Conservation (phyloP, 257 asterid species). For the Nicotiana sylvestris region DNA sequence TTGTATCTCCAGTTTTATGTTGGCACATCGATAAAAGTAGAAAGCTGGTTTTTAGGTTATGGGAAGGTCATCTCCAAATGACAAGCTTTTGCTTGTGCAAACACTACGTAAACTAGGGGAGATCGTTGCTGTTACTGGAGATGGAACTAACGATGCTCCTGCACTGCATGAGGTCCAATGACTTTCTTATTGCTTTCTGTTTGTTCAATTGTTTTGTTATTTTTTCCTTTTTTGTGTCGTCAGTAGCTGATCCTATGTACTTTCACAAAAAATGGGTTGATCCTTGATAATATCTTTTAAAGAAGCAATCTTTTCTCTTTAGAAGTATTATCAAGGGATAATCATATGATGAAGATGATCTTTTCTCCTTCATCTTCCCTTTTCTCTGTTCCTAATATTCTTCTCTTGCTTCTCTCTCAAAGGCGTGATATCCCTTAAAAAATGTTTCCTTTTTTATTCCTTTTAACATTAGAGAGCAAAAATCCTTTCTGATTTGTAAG, state of each 20-base stretch:
- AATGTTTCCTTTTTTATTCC: neutral
- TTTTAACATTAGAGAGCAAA: neutral
- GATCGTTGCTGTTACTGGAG: slow-evolving; percentile 95
- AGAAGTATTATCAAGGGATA: no score
- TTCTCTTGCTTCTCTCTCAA: neutral
- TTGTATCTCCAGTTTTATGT: slow-evolving; percentile 9
- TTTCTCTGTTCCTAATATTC: neutral
- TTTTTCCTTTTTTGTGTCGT: neutral
- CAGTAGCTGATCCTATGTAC: neutral
- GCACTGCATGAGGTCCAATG: slow-evolving; percentile 88
- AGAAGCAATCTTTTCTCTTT: no score
- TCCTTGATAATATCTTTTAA: neutral
- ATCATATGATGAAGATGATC: neutral
- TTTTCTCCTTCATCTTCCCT: neutral
- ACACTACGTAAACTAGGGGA: slow-evolving; percentile 82
- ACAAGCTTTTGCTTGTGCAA: slow-evolving; percentile 92
- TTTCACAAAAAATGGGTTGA: neutral
- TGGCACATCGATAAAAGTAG: slow-evolving; percentile 11
- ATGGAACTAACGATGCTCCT: slow-evolving; percentile 96
- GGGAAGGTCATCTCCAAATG: slow-evolving; percentile 96
- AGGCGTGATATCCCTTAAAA: neutral
- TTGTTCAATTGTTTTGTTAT: neutral
- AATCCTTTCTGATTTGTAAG: neutral
- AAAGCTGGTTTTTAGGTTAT: slow-evolving; percentile 52
- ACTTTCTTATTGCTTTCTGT: slow-evolving; percentile 4